Conservation (phyloP, 2,329 filamentous ascomycete genomes). For the Aspergillus sp. region DNA sequence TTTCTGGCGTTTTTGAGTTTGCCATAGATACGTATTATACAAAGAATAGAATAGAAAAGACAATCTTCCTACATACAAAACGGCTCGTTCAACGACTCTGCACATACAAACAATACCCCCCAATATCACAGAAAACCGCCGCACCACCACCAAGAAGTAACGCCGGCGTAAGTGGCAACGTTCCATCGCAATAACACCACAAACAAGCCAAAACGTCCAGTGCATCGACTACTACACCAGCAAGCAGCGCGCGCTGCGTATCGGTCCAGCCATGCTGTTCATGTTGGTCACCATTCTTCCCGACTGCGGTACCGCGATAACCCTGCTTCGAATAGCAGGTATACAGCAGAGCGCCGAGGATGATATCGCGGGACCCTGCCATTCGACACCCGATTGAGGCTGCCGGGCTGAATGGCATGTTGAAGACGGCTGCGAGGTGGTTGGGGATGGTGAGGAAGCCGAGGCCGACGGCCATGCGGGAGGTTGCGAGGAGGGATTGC, state of each 20-base stretch:
- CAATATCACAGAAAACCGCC: background rate
- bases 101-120: background rate
- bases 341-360: background rate
- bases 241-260: background rate
- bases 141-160: background rate
- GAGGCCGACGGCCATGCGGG: background rate
- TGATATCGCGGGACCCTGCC: background rate
- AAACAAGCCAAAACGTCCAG: background rate
- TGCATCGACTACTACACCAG: background rate
- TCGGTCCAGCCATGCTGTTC: background rate
- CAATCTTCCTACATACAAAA: no score
- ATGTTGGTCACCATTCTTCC: background rate
- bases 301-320: background rate
- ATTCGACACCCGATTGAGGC: background rate
- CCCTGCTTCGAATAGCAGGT: background rate
- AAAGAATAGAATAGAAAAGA: no score
- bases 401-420: background rate
- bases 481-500: background rate
- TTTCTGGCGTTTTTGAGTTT: constrained; percentile 1
- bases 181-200: background rate
- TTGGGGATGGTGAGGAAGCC: background rate
- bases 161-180: background rate
- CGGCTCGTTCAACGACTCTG: background rate
- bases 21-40: background rate
- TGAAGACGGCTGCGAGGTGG: background rate